A percentile compares a stretch with the other conserved stretches of the same genome.
phyloP scores from a whole-genome alignment of 2,329 filamentous ascomycete genomes.

The Aspergillus sojae region DNA sequence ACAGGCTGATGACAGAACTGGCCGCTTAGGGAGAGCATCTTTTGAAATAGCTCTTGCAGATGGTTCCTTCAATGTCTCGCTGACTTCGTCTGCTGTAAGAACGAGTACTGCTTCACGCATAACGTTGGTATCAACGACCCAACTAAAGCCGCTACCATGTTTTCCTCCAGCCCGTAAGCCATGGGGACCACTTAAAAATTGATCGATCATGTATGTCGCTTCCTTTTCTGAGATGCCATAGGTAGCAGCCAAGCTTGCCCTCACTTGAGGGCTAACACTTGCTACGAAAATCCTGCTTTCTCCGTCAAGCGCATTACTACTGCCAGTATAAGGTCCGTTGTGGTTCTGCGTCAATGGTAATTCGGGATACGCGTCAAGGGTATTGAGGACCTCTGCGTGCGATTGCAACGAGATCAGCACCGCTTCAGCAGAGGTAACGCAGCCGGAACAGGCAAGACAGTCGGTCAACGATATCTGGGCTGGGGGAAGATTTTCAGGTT shows the following conservation, averaged over 20 bases:
- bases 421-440: slow-evolving; percentile 95
- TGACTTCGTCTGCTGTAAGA: slow-evolving; percentile 72
- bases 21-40: slow-evolving; percentile 36
- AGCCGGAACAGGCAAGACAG: slow-evolving; percentile 95
- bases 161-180: slow-evolving; percentile 72
- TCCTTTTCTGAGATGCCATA: slow-evolving; percentile 73
- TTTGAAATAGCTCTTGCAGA: slow-evolving; percentile 11
- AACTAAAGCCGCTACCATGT: slow-evolving; percentile 77
- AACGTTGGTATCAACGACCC: slow-evolving; percentile 87
- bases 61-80: slow-evolving; percentile 39
- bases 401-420: slow-evolving; percentile 95
- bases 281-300: slow-evolving; percentile 83
- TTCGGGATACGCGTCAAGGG: slow-evolving; percentile 67
- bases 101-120: slow-evolving; percentile 83
- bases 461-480: slow-evolving; percentile 96
- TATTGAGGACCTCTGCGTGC: slow-evolving; percentile 84
- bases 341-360: slow-evolving; percentile 34
- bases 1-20: slow-evolving; percentile 78
- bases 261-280: slow-evolving; percentile 87
- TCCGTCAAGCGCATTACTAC: slow-evolving; percentile 18
- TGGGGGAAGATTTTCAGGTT: slow-evolving; percentile 62
- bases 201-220: slow-evolving; percentile 80
- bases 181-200: slow-evolving; percentile 70
- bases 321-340: slow-evolving; percentile 50
- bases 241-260: slow-evolving; percentile 85